Base-by-base conservation (phyloP, 345 rosid genomes). In the Kandelia obovata region DNA sequence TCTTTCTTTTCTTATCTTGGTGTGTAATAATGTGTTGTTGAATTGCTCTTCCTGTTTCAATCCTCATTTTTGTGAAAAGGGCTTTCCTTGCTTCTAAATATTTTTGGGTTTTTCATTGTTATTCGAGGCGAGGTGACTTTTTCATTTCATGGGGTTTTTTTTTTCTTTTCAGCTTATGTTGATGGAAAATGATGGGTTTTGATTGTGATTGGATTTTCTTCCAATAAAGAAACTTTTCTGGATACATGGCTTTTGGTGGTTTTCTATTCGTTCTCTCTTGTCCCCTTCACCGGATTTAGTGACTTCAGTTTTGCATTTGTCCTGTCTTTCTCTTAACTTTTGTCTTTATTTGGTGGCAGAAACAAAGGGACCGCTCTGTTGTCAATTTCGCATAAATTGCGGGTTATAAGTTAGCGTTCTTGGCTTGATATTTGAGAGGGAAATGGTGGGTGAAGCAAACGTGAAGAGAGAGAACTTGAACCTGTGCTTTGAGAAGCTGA, bases 401-500 rank as follows among this genome's bases (percentile, higher is more conserved):
- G 21, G 43, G 21, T 47, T 8, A 39, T 39, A 39, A 37, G 43
- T 32, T 61, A 71, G 78, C 69, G 83, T 83, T 65, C 77, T 63
- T 61, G 31, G 62, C 46, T 34, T 49, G 11, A 57, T 4, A 16
- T 26, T 25, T 56, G 75, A 66, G 56, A 43, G 49, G 49, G 49
- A 43, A 15, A 83, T 84, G 84, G 78, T 66, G 23, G 85, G 83
- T 21, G 81, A 71, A 65, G 70, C 56, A 63, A 75, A 71, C 21
- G 10, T 62, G 52, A 79, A 70, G 53, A 74, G 76, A 20, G 85
- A 86, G 84, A 89, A 85, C 37, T 74, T 90, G 67, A 85, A 90
- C 84, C 62, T 62, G 67, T 64, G 81, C 78, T 90, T 89, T 76
- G 88, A 84, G 78, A 85, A 75, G 83, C 78, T 80, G 83, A 84